Evolutionary conservation across 441 rosid genomes (phyloP).

Genomic region (Eutrema salsugineum): DNA sequence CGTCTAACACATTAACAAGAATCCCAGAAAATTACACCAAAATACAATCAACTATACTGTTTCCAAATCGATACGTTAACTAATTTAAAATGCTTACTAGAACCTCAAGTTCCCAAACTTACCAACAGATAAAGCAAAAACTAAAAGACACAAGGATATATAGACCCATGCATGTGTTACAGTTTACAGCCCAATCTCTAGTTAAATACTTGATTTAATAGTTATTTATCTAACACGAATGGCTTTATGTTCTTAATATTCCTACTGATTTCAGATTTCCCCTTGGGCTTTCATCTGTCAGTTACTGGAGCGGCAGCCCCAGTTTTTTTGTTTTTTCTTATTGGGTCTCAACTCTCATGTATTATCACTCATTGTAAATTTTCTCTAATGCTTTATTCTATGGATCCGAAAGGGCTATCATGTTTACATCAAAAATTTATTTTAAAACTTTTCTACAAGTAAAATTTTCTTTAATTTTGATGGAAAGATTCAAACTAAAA

Average conservation of each 20-base stretch:
- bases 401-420: neutral
- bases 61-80: no score
- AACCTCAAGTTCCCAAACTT: no score
- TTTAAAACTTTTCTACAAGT: no score
- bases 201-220: neutral
- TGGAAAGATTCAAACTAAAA: no score
- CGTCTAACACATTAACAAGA: no score
- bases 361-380: neutral
- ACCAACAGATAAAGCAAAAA: no score
- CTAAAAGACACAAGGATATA: neutral
- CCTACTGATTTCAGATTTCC: neutral
- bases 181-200: neutral
- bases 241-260: neutral
- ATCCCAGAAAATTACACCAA: neutral
- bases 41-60: neutral
- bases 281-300: constrained; percentile 9
- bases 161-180: neutral
- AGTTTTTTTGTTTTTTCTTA: neutral
- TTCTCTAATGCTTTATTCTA: neutral
- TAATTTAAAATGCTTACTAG: no score
- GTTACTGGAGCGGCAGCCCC: neutral
- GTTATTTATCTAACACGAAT: neutral
- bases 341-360: neutral
- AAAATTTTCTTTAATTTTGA: no score
- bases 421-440: neutral